Base-by-base conservation (phyloP, 257 asterid species). In the Solanum dulcamara region DNA sequence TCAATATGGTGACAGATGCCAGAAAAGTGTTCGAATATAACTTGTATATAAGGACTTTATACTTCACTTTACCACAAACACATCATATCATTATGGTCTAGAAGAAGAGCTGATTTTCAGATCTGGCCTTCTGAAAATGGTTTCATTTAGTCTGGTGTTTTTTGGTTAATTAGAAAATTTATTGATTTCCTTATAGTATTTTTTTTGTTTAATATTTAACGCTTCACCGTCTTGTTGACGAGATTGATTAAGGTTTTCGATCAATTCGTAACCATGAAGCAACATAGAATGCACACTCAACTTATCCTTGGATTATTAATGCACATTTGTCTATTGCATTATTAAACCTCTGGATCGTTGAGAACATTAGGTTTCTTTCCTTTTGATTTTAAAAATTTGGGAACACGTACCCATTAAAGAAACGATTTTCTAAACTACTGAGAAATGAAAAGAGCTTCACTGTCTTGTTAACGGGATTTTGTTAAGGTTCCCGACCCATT, bases 141-240 rank as follows among this genome's bases (percentile, higher is more conserved):
- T 35, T 8, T 7, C 2, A 26, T 15, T 8, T 32, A 32, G 13
- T 17, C 7, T 32, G 0, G 8, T 15, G 7, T 30, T 3, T 2
- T 66, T 66, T 30, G 6, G 44, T 67, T 15, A 67, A 32, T 15
- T 33, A 67, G 14, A 13, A 28, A 10, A 40, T 35, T 35, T 4
- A 35, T 35, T 35, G 38, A 35, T 33, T 3, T 33, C 3, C 35
- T 33, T 33, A 33, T 3, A 1, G 35, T 33, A 33, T 33, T 33
- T 33, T 33, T 33, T 33, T 33, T 33, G 35, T 33, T 35, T 17
- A 17, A 2, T 51, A 51, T 51, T 51, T 17, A 51, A 51, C 1
- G 86, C 86, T 74, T 84, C 86, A 74, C 83, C 74, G 86, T 84
- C 86, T 84, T 84, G 86, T 84, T 84, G 86, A 74, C 70, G 83